phyloP scores from a whole-genome alignment of 2,329 filamentous ascomycete genomes.

The Xylaria arbuscula region DNA sequence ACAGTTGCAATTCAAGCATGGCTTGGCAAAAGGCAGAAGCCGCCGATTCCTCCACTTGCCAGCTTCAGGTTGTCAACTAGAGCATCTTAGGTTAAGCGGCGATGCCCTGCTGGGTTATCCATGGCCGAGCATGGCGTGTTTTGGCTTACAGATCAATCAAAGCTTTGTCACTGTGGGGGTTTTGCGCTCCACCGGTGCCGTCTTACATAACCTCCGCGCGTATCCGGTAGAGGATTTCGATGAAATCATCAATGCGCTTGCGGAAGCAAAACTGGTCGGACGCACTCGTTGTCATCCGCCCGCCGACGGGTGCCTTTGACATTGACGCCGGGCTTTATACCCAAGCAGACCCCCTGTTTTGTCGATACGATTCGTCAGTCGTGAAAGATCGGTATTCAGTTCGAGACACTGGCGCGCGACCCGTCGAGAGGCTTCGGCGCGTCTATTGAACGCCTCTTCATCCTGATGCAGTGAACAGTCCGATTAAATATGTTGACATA shows the following conservation, averaged over 20 bases:
- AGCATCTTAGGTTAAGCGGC: neutral
- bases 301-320: neutral
- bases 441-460: neutral
- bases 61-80: neutral
- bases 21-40: too few species aligned
- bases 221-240: neutral
- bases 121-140: too few species aligned
- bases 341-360: neutral
- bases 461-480: neutral
- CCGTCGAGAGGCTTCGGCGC: neutral
- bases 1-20: too few species aligned
- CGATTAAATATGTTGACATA: neutral
- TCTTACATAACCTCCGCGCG: neutral
- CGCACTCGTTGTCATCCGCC: neutral
- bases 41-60: too few species aligned
- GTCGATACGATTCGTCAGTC: neutral
- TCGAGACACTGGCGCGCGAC: too few species aligned
- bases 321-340: neutral
- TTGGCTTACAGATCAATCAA: neutral
- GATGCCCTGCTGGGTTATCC: neutral
- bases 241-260: neutral
- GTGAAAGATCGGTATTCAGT: neutral
- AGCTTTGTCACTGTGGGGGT: neutral
- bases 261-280: neutral
- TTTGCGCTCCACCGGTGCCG: neutral